phyloP scores from a whole-genome alignment of 1,284 basidiomycete genomes.

The Puccinia hordei region DNA sequence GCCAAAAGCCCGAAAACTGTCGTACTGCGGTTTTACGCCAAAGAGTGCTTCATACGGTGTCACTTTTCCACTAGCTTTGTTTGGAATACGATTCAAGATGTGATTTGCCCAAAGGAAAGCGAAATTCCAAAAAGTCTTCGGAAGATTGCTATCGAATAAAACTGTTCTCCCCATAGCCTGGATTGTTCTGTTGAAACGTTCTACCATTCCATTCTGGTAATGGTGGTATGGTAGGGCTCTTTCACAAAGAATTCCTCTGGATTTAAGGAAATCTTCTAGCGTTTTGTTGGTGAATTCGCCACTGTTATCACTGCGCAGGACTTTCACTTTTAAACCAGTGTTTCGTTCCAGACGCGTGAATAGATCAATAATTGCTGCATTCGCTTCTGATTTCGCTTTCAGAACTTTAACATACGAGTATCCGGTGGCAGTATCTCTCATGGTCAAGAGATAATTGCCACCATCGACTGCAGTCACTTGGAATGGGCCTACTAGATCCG shows the following conservation, averaged over 20 bases:
- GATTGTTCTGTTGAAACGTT: too few relatives aligned
- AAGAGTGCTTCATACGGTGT: too few relatives aligned
- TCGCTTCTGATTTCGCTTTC: not conserved
- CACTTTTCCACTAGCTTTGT: not conserved
- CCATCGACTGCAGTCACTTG: too few relatives aligned
- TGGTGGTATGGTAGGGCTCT: not conserved
- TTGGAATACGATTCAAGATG: constrained; percentile 13
- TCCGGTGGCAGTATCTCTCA: too few relatives aligned
- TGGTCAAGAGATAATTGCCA: too few relatives aligned
- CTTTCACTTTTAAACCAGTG: not conserved
- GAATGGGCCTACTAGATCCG: too few relatives aligned
- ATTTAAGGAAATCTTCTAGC: not conserved
- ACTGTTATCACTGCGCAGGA: too few relatives aligned
- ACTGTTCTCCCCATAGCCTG: too few relatives aligned
- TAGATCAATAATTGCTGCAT: not conserved
- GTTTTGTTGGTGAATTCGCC: not conserved
- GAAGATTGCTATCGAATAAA: too few relatives aligned
- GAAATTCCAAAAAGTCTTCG: too few relatives aligned
- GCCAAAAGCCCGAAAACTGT: constrained; percentile 8
- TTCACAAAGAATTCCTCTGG: not conserved
- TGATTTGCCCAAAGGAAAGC: constrained; percentile 21
- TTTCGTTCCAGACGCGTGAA: not conserved
- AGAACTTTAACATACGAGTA: too few relatives aligned
- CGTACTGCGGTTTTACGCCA: constrained; percentile 9
- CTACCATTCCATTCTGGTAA: too few relatives aligned